These are phyloP conservation scores for Rutidosis leptorrhynchoides DNA, from an alignment of 129 eudicot species.

Conservation along the genomic window DNA sequence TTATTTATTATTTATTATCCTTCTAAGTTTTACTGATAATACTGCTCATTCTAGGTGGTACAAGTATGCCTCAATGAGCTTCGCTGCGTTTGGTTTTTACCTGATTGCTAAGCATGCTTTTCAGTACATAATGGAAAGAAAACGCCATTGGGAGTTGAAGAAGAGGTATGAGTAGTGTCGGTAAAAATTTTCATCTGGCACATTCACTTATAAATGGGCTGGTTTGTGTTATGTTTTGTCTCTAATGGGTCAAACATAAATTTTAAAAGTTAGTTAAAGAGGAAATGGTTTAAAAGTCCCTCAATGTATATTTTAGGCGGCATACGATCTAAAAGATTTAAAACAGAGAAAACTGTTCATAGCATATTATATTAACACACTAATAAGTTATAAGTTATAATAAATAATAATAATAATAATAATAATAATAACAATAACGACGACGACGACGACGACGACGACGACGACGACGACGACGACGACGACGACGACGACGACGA, in stretches of 20 bases:
- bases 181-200: neutral
- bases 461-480: no score
- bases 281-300: neutral
- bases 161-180: conserved; percentile 49
- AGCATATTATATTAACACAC: neutral
- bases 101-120: conserved; percentile 72
- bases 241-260: neutral
- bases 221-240: neutral
- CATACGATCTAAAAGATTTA: neutral
- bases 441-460: no score
- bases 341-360: neutral
- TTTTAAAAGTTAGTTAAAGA: neutral
- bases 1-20: neutral
- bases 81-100: conserved; percentile 71
- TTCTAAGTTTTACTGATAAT: conserved; percentile 2
- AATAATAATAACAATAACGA: no score
- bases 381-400: no score
- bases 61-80: conserved; percentile 89
- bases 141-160: conserved; percentile 84
- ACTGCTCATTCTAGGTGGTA: conserved; percentile 60
- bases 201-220: neutral
- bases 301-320: neutral
- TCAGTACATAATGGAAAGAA: conserved; percentile 76
- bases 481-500: no score
- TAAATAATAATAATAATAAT: no score